Percentiles rank a stretch among this genome's conserved stretches.
Conservation (phyloP, 805 yeast genomes). For the Ogataea pini region DNA sequence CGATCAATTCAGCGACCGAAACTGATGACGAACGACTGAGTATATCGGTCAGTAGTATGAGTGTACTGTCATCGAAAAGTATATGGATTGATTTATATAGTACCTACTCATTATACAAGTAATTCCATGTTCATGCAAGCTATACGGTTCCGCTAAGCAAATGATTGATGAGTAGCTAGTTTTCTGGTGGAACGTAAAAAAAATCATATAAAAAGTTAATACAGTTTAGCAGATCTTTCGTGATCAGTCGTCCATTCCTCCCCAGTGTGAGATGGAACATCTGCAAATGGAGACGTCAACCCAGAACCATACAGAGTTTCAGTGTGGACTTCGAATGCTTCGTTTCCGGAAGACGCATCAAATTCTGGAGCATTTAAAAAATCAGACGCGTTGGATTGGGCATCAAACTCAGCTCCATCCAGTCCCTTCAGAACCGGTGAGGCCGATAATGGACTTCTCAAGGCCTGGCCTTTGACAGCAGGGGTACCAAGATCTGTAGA, state of each 20-base stretch:
- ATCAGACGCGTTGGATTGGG: not conserved
- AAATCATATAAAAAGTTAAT: not conserved
- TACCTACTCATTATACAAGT: no score
- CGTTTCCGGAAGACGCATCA: not conserved
- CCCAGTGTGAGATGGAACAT: not conserved
- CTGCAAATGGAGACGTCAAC: not conserved
- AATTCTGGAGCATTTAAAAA: constrained; percentile 2
- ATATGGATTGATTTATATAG: no score
- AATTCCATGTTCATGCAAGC: no score
- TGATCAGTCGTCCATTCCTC: not conserved
- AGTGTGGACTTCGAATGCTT: not conserved
- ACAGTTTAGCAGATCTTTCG: not conserved
- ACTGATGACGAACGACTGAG: no score
- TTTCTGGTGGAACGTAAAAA: not conserved
- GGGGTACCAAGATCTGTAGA: constrained; percentile 12
- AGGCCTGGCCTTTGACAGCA: not conserved
- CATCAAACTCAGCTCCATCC: not conserved
- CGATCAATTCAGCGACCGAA: no score
- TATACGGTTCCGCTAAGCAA: no score
- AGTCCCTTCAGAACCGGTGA: not conserved
- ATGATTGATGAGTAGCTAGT: no score
- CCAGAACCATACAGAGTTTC: not conserved
- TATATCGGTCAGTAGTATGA: no score
- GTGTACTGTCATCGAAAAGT: no score
- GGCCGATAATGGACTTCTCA: not conserved